Conservation (phyloP, 169 alveolate species). For the Neospora caninum region DNA sequence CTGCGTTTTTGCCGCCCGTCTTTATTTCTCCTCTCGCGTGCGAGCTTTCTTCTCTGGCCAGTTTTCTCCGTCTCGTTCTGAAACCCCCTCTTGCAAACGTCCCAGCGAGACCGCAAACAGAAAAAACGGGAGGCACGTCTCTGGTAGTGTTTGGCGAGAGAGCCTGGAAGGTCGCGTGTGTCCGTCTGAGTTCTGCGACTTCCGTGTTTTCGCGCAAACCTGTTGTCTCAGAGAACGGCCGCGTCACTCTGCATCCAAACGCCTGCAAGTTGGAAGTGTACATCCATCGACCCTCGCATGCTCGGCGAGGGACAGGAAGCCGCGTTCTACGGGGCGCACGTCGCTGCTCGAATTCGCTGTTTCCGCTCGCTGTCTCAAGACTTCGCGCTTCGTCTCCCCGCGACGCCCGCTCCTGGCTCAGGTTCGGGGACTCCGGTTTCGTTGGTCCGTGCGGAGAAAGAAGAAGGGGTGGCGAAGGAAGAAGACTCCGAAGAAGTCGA, state of each 20-base stretch:
- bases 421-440: too few species aligned
- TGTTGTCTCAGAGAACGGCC: slow-evolving; percentile 35
- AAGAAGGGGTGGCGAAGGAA: background rate
- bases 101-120: too few species aligned
- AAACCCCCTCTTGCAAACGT: too few species aligned
- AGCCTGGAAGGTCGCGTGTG: too few species aligned
- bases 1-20: background rate
- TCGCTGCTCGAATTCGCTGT: background rate
- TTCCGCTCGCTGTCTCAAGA: background rate
- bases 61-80: too few species aligned
- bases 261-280: slow-evolving; percentile 33
- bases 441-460: too few species aligned
- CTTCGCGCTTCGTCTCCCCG: background rate
- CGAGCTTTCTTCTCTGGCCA: too few species aligned
- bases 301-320: background rate
- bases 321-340: background rate
- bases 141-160: too few species aligned
- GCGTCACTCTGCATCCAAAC: slow-evolving; percentile 43
- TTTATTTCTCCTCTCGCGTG: too few species aligned
- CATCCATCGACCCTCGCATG: slow-evolving; percentile 33
- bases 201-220: background rate
- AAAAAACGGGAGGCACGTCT: too few species aligned
- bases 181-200: background rate
- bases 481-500: slow-evolving; percentile 16
- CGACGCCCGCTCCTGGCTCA: background rate